Percentiles rank a stretch among this genome's conserved stretches.
phyloP scores from a whole-genome alignment of 495 filamentous ascomycete genomes.

The Penicillium salamii region DNA sequence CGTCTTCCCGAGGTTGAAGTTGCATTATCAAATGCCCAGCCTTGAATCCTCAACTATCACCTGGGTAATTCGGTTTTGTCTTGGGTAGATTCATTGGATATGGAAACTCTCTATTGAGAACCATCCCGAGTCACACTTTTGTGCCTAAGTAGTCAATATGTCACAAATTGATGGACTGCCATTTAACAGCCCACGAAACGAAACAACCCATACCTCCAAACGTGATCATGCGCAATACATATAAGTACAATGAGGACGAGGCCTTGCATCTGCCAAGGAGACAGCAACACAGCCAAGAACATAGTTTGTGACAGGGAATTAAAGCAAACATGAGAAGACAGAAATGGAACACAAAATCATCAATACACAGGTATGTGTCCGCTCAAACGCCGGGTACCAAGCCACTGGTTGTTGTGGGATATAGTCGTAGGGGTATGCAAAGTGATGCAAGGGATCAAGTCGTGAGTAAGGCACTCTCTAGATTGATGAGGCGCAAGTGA shows the following conservation, averaged over 20 bases:
- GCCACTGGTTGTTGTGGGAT: conserved; percentile 19
- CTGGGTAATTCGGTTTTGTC: too few species aligned
- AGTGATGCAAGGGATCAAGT: conserved; percentile 23
- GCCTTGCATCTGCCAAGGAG: conserved; percentile 12
- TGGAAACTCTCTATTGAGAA: not conserved
- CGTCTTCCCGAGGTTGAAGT: conserved; percentile 3
- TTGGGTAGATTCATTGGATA: too few species aligned
- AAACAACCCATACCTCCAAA: conserved; percentile 9
- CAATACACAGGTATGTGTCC: conserved; percentile 27
- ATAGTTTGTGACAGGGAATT: conserved; percentile 17
- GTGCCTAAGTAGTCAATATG: conserved; percentile 7
- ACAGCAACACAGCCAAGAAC: conserved; percentile 16
- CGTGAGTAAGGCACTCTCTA: conserved; percentile 11
- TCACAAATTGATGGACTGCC: conserved; percentile 2
- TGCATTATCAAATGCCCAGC: conserved; percentile 6
- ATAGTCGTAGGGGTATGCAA: conserved; percentile 30
- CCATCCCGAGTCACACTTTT: not conserved
- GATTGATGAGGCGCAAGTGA: conserved; percentile 9
- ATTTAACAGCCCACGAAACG: not conserved
- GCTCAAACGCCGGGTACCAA: conserved; percentile 32
- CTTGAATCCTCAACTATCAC: not conserved
- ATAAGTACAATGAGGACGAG: conserved; percentile 35
- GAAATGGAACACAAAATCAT: conserved; percentile 20
- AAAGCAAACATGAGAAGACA: conserved; percentile 7
- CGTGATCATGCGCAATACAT: conserved; percentile 23